Conservation (phyloP, 345 rosid species). For the Camelina neglecta region DNA sequence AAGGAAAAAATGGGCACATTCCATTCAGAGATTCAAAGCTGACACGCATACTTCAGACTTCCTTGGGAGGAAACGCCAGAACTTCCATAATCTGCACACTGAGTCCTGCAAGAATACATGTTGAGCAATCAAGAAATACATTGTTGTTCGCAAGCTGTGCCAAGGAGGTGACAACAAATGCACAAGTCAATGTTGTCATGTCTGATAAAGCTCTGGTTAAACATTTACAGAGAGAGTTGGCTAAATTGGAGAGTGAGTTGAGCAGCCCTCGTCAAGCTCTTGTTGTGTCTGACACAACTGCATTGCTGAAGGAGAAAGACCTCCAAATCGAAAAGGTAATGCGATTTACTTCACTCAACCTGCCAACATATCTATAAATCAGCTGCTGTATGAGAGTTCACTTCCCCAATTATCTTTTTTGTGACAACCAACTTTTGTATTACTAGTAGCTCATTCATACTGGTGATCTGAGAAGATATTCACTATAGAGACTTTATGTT, state of each 20-base stretch:
- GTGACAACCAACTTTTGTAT: slow-evolving; percentile 6
- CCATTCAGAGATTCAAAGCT: slow-evolving; percentile 96
- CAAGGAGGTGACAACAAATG: slow-evolving; percentile 87
- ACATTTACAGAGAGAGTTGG: slow-evolving; percentile 88
- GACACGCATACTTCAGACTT: slow-evolving; percentile 90
- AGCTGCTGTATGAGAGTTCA: slow-evolving; percentile 2
- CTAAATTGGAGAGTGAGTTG: slow-evolving; percentile 81
- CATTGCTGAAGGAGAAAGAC: slow-evolving; percentile 71
- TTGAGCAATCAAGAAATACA: slow-evolving; percentile 93
- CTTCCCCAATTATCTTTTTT: slow-evolving; percentile 4
- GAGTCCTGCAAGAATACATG: slow-evolving; percentile 94
- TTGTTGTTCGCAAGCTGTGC: slow-evolving; percentile 97
- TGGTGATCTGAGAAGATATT: slow-evolving; percentile 12
- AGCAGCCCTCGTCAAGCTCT: slow-evolving; percentile 54
- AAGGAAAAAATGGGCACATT: slow-evolving; percentile 86
- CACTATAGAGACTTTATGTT: slow-evolving; percentile 23
- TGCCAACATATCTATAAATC: slow-evolving; percentile 5
- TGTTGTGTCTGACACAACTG: slow-evolving; percentile 51
- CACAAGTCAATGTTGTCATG: slow-evolving; percentile 84
- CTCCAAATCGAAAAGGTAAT: slow-evolving; percentile 79
- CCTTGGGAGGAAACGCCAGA: slow-evolving; percentile 93
- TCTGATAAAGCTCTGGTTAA: slow-evolving; percentile 88
- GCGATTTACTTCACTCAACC: slow-evolving; percentile 18
- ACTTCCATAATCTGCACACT: slow-evolving; percentile 90
- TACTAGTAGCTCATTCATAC: slow-evolving; percentile 24